Percentiles rank a stretch among this genome's conserved stretches.
Conservation (phyloP, 2,329 filamentous ascomycete species). For the Didymella lethalis region DNA sequence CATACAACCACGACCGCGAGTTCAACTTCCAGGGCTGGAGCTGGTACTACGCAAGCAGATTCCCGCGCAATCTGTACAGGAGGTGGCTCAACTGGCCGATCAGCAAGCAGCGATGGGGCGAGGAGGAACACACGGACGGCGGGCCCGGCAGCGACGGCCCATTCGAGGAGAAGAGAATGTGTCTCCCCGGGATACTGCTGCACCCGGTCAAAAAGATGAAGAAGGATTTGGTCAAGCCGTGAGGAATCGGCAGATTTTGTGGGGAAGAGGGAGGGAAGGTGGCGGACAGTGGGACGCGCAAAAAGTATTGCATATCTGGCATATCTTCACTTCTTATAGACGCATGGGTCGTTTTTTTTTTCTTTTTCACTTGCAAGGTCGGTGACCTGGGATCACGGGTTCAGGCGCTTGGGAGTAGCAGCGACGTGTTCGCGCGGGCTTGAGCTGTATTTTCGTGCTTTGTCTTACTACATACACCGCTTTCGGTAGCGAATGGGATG, state of each 20-base stretch:
- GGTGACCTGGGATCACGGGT: background rate
- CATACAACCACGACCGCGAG: conserved; percentile 71
- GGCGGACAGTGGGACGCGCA: background rate
- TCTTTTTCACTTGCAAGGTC: background rate
- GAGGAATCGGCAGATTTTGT: background rate
- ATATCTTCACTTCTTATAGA: conserved; percentile 1
- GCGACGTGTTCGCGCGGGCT: background rate
- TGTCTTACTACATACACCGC: background rate
- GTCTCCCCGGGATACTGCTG: conserved; percentile 84
- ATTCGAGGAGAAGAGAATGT: conserved; percentile 78
- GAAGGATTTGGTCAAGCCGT: conserved; percentile 34
- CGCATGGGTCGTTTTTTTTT: background rate
- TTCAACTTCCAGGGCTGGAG: conserved; percentile 87
- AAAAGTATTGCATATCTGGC: background rate
- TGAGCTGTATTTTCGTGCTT: background rate
- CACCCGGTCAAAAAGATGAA: conserved; percentile 80
- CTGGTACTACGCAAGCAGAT: conserved; percentile 91
- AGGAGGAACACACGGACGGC: conserved; percentile 69
- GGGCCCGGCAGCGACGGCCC: conserved; percentile 52
- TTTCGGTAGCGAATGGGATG: background rate
- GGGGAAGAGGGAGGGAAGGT: background rate
- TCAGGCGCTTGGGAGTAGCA: background rate
- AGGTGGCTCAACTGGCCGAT: conserved; percentile 86
- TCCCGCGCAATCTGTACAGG: conserved; percentile 80
- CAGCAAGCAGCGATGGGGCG: conserved; percentile 79